A percentile compares a stretch with the other conserved stretches of the same genome.
Evolutionary conservation across 2,329 filamentous ascomycete species (phyloP).

Genomic region (Colletotrichum sp.): DNA sequence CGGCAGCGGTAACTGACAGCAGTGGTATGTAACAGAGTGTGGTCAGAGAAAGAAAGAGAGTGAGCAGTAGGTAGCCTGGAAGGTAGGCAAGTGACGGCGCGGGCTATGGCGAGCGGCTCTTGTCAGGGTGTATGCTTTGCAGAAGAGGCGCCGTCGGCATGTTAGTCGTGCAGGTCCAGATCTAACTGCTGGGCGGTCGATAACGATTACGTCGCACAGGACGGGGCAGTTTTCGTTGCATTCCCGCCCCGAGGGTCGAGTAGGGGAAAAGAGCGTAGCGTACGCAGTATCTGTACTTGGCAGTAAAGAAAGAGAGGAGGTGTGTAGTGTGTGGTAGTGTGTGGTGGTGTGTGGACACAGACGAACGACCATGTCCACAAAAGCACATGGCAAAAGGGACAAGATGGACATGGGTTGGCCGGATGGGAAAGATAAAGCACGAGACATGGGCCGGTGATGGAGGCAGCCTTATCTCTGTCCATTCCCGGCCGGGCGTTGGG

Average conservation of each 20-base stretch:
- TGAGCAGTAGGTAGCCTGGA: no score
- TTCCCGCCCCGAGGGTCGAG: neutral
- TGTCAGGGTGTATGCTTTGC: neutral
- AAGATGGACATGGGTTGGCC: constrained; percentile 8
- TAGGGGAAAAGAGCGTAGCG: neutral
- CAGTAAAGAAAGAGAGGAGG: neutral
- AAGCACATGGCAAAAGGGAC: constrained; percentile 13
- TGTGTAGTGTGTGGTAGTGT: neutral
- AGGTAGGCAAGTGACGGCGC: neutral
- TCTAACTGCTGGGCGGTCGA: neutral
- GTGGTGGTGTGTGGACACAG: neutral
- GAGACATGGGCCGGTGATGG: neutral
- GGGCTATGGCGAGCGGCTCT: neutral
- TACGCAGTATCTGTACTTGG: no score
- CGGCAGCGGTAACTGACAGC: neutral
- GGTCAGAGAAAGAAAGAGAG: neutral
- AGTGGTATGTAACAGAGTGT: neutral
- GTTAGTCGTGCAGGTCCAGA: neutral
- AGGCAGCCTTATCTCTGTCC: constrained; percentile 34
- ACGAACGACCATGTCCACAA: neutral
- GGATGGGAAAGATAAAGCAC: constrained; percentile 22
- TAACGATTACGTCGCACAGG: neutral
- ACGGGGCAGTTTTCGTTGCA: constrained; percentile 2
- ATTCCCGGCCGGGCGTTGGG: constrained; percentile 4
- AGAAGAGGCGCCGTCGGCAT: neutral